Conservation (phyloP, 257 asterid genomes). For the Fraxinus excelsior region DNA sequence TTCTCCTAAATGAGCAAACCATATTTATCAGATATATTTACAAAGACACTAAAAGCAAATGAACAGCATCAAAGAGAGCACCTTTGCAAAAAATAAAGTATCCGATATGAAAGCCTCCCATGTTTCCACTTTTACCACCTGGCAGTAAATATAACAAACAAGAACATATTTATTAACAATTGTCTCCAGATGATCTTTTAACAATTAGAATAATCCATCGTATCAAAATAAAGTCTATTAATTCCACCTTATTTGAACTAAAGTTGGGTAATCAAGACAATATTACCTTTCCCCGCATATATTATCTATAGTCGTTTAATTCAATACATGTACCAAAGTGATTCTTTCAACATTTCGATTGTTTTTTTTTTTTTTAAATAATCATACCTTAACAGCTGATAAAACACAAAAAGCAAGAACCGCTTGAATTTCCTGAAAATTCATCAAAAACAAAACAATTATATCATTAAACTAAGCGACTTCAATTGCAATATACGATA, state of each 20-base stretch:
- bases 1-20: neutral
- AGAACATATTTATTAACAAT: neutral
- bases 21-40: neutral
- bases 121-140: conserved; percentile 81
- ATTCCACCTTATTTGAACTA: neutral
- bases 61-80: conserved; percentile 27
- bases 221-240: neutral
- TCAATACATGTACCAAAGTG: neutral
- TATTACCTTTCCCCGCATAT: neutral
- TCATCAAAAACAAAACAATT: neutral
- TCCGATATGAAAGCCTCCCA: conserved; percentile 80
- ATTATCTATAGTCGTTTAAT: neutral
- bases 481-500: neutral
- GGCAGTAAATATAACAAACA: conserved; percentile 35
- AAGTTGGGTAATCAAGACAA: neutral
- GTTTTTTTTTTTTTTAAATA: neutral
- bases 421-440: conserved; percentile 82
- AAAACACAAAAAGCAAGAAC: conserved; percentile 62
- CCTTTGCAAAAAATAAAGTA: conserved; percentile 77
- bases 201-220: conserved; percentile 1
- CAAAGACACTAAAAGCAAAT: neutral
- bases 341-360: no score
- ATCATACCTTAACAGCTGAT: conserved; percentile 64
- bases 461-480: conserved; percentile 3
- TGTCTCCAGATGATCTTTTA: neutral